Percentiles rank a stretch among this genome's conserved stretches.
Conservation (phyloP, 257 asterid genomes). For the Rauvolfia tetraphylla region DNA sequence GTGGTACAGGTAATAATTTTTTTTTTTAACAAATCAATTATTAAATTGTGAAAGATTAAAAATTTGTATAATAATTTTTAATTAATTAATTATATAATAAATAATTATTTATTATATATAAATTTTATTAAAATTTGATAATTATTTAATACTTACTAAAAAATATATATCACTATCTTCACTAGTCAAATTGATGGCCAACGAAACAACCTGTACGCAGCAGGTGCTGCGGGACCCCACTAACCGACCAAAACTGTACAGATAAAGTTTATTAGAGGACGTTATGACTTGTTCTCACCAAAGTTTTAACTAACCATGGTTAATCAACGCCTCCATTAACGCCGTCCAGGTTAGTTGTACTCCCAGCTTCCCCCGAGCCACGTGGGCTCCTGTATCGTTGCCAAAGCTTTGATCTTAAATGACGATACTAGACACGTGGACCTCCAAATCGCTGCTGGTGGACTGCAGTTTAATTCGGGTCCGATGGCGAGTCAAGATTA, state of each 20-base stretch:
- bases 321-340: conserved; percentile 4
- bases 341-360: background rate
- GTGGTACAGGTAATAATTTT: no score
- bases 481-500: no score
- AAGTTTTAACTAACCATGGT: conserved; percentile 3
- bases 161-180: no score
- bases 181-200: no score
- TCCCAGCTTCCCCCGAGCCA: background rate
- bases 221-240: background rate
- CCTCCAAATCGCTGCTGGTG: background rate
- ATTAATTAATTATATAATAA: no score
- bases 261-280: background rate
- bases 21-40: no score
- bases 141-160: background rate
- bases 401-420: conserved; percentile 7
- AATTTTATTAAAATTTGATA: no score
- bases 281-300: background rate
- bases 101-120: no score
- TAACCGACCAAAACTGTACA: background rate
- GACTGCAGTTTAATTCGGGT: background rate
- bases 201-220: background rate
- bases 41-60: no score
- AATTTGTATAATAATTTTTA: no score
- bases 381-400: conserved; percentile 12
- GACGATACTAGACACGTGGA: conserved; percentile 25